Percentiles rank a stretch among this genome's conserved stretches.
phyloP scores from a whole-genome alignment of 495 filamentous ascomycete species.

The Aspergillus campestris region DNA sequence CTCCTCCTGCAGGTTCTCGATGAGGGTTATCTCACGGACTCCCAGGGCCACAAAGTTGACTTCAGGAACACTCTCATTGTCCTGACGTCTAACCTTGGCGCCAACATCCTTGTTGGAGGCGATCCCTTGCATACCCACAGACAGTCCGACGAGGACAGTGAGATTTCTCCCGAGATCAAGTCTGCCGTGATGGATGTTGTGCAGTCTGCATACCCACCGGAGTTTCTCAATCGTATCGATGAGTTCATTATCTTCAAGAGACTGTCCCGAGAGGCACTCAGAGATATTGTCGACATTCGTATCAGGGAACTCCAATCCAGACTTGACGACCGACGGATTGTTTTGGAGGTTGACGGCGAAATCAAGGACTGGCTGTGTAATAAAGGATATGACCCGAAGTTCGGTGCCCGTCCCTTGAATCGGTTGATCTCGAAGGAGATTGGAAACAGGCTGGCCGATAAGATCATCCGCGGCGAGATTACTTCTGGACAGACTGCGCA shows the following conservation, averaged over 20 bases:
- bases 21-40: conserved; percentile 91
- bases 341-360: conserved; percentile 56
- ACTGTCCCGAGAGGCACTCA: conserved; percentile 64
- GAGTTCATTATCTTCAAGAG: conserved; percentile 94
- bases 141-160: conserved; percentile 44
- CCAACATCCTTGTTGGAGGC: conserved; percentile 39
- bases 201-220: conserved; percentile 65
- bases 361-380: conserved; percentile 82
- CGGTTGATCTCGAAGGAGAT: conserved; percentile 82
- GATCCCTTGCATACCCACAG: conserved; percentile 36
- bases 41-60: conserved; percentile 92
- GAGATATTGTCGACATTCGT: conserved; percentile 91
- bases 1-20: conserved; percentile 93
- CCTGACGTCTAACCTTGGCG: conserved; percentile 81
- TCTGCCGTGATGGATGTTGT: conserved; percentile 87
- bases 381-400: conserved; percentile 81
- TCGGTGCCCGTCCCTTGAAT: conserved; percentile 90
- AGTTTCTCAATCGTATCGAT: conserved; percentile 94
- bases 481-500: conserved; percentile 62
- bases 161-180: conserved; percentile 62
- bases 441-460: conserved; percentile 79
- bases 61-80: conserved; percentile 96
- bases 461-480: conserved; percentile 81
- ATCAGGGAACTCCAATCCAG: conserved; percentile 73
- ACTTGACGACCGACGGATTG: conserved; percentile 82